phyloP scores from a whole-genome alignment of 2,329 filamentous ascomycete genomes.

The Exophiala spinifera region DNA sequence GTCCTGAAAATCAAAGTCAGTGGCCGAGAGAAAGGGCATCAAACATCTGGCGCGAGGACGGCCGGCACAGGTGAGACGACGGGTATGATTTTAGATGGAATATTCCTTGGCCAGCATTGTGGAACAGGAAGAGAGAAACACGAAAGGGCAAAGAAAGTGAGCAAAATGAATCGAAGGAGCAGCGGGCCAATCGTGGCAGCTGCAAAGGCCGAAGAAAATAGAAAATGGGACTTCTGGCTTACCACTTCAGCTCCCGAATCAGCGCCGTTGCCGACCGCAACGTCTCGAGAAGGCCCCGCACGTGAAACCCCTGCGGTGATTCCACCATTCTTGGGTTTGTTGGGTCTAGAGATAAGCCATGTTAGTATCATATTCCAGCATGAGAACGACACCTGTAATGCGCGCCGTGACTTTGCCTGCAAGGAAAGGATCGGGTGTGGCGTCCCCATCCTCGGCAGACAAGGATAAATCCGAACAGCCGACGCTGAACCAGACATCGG shows the following conservation, averaged over 20 bases:
- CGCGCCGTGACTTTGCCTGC: too few species aligned
- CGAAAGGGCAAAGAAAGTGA: conserved; percentile 3
- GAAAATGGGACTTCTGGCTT: conserved; percentile 36
- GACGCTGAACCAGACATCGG: not conserved
- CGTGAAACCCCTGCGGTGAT: conserved; percentile 29
- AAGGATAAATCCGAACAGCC: too few species aligned
- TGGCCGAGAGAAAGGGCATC: conserved; percentile 15
- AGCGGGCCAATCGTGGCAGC: conserved; percentile 17
- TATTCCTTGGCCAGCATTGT: not conserved
- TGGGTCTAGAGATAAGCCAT: conserved; percentile 21
- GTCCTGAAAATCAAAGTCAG: conserved; percentile 48
- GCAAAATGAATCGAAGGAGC: conserved; percentile 1
- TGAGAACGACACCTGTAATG: not conserved
- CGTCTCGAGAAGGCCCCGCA: conserved; percentile 26
- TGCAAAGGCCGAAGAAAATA: conserved; percentile 9
- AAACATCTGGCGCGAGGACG: conserved; percentile 10
- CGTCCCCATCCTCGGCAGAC: not conserved
- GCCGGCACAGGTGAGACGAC: not conserved
- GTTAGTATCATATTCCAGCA: conserved; percentile 7
- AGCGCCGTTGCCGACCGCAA: conserved; percentile 23
- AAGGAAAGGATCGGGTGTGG: not conserved
- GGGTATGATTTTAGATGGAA: not conserved
- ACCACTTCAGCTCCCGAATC: conserved; percentile 44
- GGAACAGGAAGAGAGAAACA: conserved; percentile 4
- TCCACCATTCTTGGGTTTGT: conserved; percentile 30